Base-by-base conservation (phyloP, 2,329 filamentous ascomycete species). In the Botrytis fabae region DNA sequence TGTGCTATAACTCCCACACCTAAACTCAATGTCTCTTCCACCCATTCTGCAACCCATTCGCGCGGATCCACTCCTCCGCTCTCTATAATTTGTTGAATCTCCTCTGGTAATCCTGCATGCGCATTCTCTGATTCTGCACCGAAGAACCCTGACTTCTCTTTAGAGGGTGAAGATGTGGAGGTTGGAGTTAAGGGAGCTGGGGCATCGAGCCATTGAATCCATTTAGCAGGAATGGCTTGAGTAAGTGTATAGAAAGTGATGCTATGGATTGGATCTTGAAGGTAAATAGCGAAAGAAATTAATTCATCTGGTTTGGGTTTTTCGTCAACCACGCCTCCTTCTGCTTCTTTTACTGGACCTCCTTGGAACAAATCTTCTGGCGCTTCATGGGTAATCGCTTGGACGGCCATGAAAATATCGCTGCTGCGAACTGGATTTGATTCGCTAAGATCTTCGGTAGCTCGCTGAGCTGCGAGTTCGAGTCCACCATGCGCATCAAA, bases 41-140 rank as follows among this genome's bases (percentile, higher is more conserved):
- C 88, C 96, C 96, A 99, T 82, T 98, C 96, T 4, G 95, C 92
- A 54, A 97, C 93, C 96, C 96, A 99, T 82, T 99, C 96, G 73
- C 96, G 88, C 0, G 96, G 96, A 80, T 99, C 96, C 2, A 98
- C 93, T 64, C 88, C 89, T 14, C 89, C 90, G 62, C 84, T 84
- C 79, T 90, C 89, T 59, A 99, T 89, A 75, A 98, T 97, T 77
- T 95, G 93, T 35, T 89, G 87, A 78, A 99, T 98, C 80, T 95
- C 94, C 42, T 93, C 92, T 0, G 96, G 95, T 48, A 95, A 82
- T n/a, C 85, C 81, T 16, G 81, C 81, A 57, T 82, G 80, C 4
- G 83, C 77, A 48, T 82, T 81, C 64, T 84, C 59, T 35, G 62
- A 83, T 61, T 87, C 83, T 71, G 84, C 85, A 44, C 77, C 76